Base-by-base conservation (phyloP, 495 filamentous ascomycete species). In the Aspergillus biplanus region DNA sequence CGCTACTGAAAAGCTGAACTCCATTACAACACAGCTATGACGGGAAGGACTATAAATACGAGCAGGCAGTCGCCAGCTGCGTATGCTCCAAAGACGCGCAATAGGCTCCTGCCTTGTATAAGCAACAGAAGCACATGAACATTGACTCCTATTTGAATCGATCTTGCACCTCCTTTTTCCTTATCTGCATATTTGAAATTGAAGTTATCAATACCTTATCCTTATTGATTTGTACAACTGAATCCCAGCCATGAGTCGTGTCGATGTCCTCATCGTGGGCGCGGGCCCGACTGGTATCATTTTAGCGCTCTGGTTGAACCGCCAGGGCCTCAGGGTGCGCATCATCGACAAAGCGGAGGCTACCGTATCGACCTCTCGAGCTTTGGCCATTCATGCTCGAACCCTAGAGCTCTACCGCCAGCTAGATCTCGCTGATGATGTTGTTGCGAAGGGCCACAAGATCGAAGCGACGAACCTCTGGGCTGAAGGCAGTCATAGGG, bases 241-340 rank as follows among this genome's bases (percentile, higher is more conserved):
- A 33, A 9, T 15, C 4, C 35, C 31, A 15, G 48, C 13, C 5
- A 75, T 69, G 64, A 60, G 63, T 13, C 58, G 64, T 49, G 65
- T 64, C 15, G 75, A 76, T 16, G 78, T 80, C 31, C 67, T 81
- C 6, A 78, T 80, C 39, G 56, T 72, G 6, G 79, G 79, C 9
- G 79, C 73, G 52, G 79, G 79, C 13, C 76, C 74, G 15, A 73
- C 75, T 27, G 79, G 79, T 37, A 75, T 82, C 9, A 68, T 77
- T 4, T 67, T 76, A 18, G 76, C 78, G 48, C 64, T 80, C 33
- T 78, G 69, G 74, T 73, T 81, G 13, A 67, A 72, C 33, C 62
- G 56, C 47, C 73, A 76, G 62, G 73, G 73, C 32, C 44, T 80
- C 46, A 69, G 59, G 3, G 61, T 75, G 33, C 75, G 70, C 48